Base-by-base conservation (phyloP, 805 yeast genomes). In the Nakazawaea populi region DNA sequence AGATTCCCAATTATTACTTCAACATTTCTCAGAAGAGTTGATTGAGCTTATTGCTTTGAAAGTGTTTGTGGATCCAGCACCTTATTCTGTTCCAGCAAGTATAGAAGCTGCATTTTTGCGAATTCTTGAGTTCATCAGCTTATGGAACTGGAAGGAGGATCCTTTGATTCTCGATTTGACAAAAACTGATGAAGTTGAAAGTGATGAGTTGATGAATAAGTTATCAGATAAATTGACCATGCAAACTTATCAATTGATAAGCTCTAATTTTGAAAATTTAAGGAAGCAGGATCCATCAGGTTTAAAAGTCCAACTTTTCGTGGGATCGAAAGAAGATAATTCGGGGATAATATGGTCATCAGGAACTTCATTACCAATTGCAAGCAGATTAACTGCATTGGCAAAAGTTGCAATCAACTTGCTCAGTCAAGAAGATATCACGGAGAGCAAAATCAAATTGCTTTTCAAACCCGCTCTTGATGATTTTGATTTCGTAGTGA, bases 111-210 rank as follows among this genome's bases (percentile, higher is more conserved):
- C 96, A 5, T 89, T 94, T 63, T 70, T 88, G 52, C 83, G 94
- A 53, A 77, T 84, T 10, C 64, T 94, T 38, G 72, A 79, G 44
- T 87, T 85, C 59, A 65, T 94, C 43, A 76, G 96, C 29, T 69
- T 68, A 42, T 94, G 99, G 99, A 90, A 94, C 65, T 94, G 99
- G 99, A 85, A 80, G 59, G 95, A 87, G 55, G 89, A 85, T 44
- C 86, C 96, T 1, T 69, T 94, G 54, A 79, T 91, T 49, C 68
- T 94, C 54, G 97, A 94, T 60, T 69, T 89, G 57, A 82, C 85
- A 11, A 82, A 74, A 52, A 78, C 79, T 54, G 66, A 61, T 41
- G 60, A 46, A 55, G 65, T 67, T 49, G 69, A 71, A 6, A 73
- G 67, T 28, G 69, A 64, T 36, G 51, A 58, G 2, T 54, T 63